These are phyloP conservation scores for Hypoxylon sp. DNA, from an alignment of 2,329 filamentous ascomycete genomes.

Conservation along the genomic window DNA sequence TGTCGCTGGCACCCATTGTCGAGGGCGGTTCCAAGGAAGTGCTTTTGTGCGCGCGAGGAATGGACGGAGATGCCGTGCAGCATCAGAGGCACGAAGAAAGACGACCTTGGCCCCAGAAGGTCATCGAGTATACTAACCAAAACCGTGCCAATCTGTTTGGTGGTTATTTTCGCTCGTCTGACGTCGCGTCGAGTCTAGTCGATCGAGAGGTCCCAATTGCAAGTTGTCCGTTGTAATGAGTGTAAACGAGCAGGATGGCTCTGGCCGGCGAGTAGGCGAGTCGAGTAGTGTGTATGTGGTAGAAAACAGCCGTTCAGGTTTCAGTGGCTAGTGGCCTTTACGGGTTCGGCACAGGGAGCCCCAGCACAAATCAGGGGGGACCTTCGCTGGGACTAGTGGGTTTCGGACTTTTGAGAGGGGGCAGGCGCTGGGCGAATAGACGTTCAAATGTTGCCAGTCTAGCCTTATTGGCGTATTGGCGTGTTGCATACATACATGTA, in stretches of 20 bases:
- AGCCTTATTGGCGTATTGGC: constrained; percentile 44
- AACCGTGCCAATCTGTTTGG: constrained; percentile 23
- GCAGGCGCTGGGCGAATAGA: constrained; percentile 32
- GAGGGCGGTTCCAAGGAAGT: constrained; percentile 39
- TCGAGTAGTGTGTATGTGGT: constrained; percentile 15
- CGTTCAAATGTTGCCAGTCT: constrained; percentile 24
- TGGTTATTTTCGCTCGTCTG: constrained; percentile 12
- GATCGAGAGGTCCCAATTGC: constrained; percentile 41
- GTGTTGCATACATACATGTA: constrained; percentile 28
- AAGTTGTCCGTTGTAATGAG: constrained; percentile 41
- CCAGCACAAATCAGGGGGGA: constrained; percentile 44
- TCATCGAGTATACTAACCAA: constrained; percentile 47
- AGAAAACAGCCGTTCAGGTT: constrained; percentile 38
- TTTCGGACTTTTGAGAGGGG: constrained; percentile 47
- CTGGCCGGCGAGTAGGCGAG: constrained; percentile 24
- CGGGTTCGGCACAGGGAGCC: constrained; percentile 43
- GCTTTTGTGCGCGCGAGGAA: constrained; percentile 40
- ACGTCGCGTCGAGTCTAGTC: constrained; percentile 27
- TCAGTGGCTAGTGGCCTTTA: constrained; percentile 43
- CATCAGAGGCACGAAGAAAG: constrained; percentile 50
- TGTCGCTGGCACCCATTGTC: constrained; percentile 59
- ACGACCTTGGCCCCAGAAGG: constrained; percentile 46
- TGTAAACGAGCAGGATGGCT: constrained; percentile 33
- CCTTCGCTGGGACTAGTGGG: constrained; percentile 41
- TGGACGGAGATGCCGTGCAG: constrained; percentile 49